phyloP scores from a whole-genome alignment of 805 yeast genomes.

The Candida yuanshanica region DNA sequence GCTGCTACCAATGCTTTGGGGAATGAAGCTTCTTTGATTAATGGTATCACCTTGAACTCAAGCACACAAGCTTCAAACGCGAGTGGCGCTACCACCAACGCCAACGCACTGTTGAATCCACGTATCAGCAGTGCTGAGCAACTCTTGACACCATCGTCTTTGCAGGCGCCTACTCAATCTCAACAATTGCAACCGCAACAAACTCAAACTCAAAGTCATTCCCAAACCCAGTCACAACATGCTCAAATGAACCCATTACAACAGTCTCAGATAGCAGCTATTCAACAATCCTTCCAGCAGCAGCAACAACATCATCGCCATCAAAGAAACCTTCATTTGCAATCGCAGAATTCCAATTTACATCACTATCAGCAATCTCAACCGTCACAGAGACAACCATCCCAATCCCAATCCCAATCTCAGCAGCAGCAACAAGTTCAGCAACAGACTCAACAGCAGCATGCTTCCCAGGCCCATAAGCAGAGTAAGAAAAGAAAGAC shows the following conservation, averaged over 20 bases:
- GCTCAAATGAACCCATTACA: slow-evolving; percentile 7
- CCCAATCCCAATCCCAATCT: slow-evolving; percentile 2
- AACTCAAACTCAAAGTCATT: slow-evolving; percentile 10
- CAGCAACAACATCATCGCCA: slow-evolving; percentile 14
- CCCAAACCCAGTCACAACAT: slow-evolving; percentile 10
- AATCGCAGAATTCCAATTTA: slow-evolving; percentile 1
- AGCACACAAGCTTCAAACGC: slow-evolving; percentile 2
- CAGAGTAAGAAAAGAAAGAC: slow-evolving; percentile 16
- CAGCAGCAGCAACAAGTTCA: slow-evolving; percentile 9
- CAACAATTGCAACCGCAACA: slow-evolving; percentile 8
- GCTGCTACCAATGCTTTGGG: slow-evolving; percentile 8
- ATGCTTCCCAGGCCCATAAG: slow-evolving; percentile 5
- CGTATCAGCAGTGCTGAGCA: slow-evolving; percentile 16
- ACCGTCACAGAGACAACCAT: background rate
- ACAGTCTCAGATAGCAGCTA: slow-evolving; percentile 4
- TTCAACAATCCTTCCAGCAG: slow-evolving; percentile 15
- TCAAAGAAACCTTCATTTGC: slow-evolving; percentile 6
- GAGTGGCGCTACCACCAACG: slow-evolving; percentile 2
- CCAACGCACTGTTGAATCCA: slow-evolving; percentile 12
- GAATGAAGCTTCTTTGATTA: slow-evolving; percentile 16
- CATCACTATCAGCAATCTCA: slow-evolving; percentile 7
- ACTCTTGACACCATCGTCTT: slow-evolving; percentile 13
- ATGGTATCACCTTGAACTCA: slow-evolving; percentile 20
- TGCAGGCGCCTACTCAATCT: slow-evolving; percentile 5
- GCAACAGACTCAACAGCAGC: slow-evolving; percentile 6